Evolutionary conservation across 2,329 filamentous ascomycete genomes (phyloP).

Genomic region (Aspergillus fischeri): DNA sequence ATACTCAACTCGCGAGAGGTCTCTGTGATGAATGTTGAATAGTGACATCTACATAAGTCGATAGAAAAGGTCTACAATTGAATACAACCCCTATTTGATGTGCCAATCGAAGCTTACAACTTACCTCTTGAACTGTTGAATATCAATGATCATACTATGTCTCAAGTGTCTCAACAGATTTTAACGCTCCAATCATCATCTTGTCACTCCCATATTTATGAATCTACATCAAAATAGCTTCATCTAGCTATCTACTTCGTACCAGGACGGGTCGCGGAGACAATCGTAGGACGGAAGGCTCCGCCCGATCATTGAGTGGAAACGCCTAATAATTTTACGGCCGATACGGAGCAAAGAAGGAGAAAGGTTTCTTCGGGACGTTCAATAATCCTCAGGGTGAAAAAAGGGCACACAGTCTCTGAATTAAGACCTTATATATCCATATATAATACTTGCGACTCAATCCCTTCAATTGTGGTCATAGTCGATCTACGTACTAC

Average conservation of each 20-base stretch:
- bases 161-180: not conserved
- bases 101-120: not conserved
- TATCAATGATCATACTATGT: not conserved
- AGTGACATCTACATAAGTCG: not conserved
- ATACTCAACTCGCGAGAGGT: not conserved
- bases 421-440: not conserved
- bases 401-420: not conserved
- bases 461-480: not conserved
- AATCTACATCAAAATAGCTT: not conserved
- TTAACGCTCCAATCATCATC: not conserved
- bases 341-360: slow-evolving; percentile 1
- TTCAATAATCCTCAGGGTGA: too few relatives aligned
- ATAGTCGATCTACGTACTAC: not conserved
- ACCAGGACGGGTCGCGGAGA: not conserved
- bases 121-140: not conserved
- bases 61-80: not conserved
- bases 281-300: slow-evolving; percentile 10
- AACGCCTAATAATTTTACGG: slow-evolving; percentile 3
- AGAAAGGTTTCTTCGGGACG: not conserved
- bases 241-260: not conserved
- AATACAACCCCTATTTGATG: not conserved
- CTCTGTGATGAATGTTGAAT: not conserved
- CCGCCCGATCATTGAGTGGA: slow-evolving; percentile 8
- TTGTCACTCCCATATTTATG: not conserved
- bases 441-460: not conserved